Base-by-base conservation (phyloP, 352 stramenopile genomes). In the Globisporangium orthogonon region DNA sequence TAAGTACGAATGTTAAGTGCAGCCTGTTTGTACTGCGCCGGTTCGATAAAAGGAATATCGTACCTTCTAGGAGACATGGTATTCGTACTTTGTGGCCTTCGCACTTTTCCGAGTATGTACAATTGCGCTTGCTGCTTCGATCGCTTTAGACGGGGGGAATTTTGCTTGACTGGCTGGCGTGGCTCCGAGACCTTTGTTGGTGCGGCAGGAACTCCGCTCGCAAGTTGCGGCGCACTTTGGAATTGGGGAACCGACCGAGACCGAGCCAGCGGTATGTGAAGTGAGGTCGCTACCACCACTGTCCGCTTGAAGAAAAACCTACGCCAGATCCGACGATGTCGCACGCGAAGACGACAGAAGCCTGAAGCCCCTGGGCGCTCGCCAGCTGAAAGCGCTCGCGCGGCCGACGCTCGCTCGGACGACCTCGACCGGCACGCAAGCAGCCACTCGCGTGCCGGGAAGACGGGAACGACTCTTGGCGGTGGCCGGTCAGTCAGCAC, bases 221-320 rank as follows among this genome's bases (percentile, higher is more conserved):
- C 23, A 23, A 23, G 23, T 23, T 23, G 23, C 23, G 23, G 23
- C 23, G 57, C 74, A 87, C 75, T 89, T 87, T 87, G 79, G 79
- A 88, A 86, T 90, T 86, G 23, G 79, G 77, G 83, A 87, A 78
- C 79, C 69, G 67, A 77, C 79, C 69, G 67, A 77, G 71, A 74
- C 63, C 74, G 47, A 69, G 69, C 78, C 40, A 74, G 83, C 77
- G 79, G 79, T 90, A 90, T 90, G 79, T 87, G 58, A 23, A 23
- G 23, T 23, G 23, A 23, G 23, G 23, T 23, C 23, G 23, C 23
- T 23, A 23, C 23, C 23, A 23, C 23, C 18, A 23, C n/a, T 43
- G 23, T 59, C 44, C 39, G 54, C 50, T 40, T 41, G 33, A 17
- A 18, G n/a, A 58, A 33, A 47, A 57, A 62, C 60, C 54, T 66